phyloP scores from a whole-genome alignment of 345 rosid genomes.

The Microcos paniculata region DNA sequence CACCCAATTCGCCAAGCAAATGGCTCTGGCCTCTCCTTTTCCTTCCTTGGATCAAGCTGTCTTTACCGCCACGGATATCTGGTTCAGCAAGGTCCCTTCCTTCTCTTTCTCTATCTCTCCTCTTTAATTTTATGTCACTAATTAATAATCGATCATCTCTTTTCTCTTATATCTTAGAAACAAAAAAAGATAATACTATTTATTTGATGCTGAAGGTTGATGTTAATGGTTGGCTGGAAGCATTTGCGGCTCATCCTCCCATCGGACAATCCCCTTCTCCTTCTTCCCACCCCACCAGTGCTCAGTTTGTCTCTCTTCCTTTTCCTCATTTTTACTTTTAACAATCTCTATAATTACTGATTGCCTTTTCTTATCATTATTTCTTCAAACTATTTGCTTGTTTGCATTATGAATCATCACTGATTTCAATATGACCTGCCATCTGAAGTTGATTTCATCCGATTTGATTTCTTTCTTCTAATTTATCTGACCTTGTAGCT shows the following conservation, averaged over 20 bases:
- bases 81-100: conserved; percentile 66
- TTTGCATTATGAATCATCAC: background rate
- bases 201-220: conserved; percentile 42
- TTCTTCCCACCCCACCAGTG: conserved; percentile 35
- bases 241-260: conserved; percentile 89
- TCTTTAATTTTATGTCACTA: background rate
- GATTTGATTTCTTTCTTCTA: background rate
- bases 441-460: background rate
- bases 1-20: conserved; percentile 59
- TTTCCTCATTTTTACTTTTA: background rate
- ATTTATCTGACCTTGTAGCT: background rate
- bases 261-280: conserved; percentile 62
- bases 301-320: conserved; percentile 35
- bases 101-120: background rate
- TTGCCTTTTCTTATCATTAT: background rate
- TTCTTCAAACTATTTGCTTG: background rate
- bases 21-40: conserved; percentile 65
- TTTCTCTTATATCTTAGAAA: too few relatives aligned
- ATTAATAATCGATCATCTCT: too few relatives aligned
- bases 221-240: conserved; percentile 85
- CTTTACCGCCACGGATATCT: conserved; percentile 58
- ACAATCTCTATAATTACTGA: background rate
- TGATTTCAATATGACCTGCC: background rate
- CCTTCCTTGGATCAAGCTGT: conserved; percentile 49
- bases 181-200: too few relatives aligned